A percentile compares a stretch with the other conserved stretches of the same genome.
Evolutionary conservation across 805 yeast genomes (phyloP).

Genomic region (Saccharomycopsis synnaedendra): DNA sequence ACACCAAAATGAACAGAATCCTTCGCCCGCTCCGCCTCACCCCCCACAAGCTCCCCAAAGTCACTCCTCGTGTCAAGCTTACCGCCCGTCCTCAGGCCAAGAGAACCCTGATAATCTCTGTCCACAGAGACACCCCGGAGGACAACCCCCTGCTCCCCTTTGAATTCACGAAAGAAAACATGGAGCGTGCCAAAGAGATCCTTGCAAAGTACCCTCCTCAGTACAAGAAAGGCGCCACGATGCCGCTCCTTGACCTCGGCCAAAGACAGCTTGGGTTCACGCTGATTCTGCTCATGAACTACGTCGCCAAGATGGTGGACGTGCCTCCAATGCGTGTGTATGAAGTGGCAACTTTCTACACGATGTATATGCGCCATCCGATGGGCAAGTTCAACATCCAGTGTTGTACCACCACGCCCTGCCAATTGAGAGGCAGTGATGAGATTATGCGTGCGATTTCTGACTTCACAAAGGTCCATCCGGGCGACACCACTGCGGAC

Average conservation of each 20-base stretch:
- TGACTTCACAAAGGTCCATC: conserved; percentile 47
- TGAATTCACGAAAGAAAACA: conserved; percentile 58
- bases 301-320: conserved; percentile 72
- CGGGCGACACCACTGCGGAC: conserved; percentile 72
- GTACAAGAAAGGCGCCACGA: conserved; percentile 78
- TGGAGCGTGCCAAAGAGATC: conserved; percentile 57
- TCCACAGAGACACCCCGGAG: conserved; percentile 61
- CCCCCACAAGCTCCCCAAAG: too few species aligned
- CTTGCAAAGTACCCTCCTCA: conserved; percentile 76
- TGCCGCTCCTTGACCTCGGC: conserved; percentile 80
- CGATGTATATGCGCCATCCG: conserved; percentile 82
- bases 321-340: conserved; percentile 94
- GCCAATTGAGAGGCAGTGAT: conserved; percentile 77
- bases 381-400: conserved; percentile 79
- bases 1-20: background rate
- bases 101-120: conserved; percentile 21
- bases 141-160: conserved; percentile 62
- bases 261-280: conserved; percentile 84
- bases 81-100: background rate
- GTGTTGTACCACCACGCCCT: conserved; percentile 84
- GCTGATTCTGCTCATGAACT: conserved; percentile 80
- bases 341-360: conserved; percentile 85
- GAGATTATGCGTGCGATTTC: conserved; percentile 63
- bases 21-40: too few species aligned
- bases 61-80: too few species aligned